Conservation (phyloP, 2,329 filamentous ascomycete species). For the Didymella arachidicola region DNA sequence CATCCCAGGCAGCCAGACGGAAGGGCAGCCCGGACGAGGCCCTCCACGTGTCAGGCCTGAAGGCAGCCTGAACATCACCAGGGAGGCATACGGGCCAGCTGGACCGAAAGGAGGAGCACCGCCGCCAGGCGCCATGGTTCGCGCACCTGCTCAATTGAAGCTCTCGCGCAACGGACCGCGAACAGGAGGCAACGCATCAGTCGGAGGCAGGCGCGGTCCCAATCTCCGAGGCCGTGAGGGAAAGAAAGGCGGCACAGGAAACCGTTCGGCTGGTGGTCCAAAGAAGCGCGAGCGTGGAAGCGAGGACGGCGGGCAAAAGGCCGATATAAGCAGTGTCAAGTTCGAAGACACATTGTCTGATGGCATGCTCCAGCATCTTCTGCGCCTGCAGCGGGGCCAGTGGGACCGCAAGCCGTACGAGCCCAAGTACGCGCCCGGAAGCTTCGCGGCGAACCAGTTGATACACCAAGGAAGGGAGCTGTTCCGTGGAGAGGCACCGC, state of each 20-base stretch:
- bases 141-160: conserved; percentile 41
- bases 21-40: conserved; percentile 13
- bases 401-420: conserved; percentile 48
- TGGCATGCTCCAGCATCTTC: conserved; percentile 44
- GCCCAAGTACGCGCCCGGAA: conserved; percentile 47
- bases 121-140: conserved; percentile 41
- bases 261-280: conserved; percentile 27
- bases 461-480: conserved; percentile 43
- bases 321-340: conserved; percentile 17
- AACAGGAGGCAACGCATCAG: conserved; percentile 17
- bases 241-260: conserved; percentile 16
- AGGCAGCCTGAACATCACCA: conserved; percentile 30
- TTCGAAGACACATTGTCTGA: conserved; percentile 33
- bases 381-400: conserved; percentile 45
- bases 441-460: conserved; percentile 42
- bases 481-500: conserved; percentile 43
- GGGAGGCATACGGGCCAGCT: conserved; percentile 9
- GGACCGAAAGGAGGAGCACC: conserved; percentile 10
- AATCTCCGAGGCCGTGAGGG: conserved; percentile 37
- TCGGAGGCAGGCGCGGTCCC: conserved; percentile 29
- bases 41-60: conserved; percentile 28
- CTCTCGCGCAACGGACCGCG: conserved; percentile 18
- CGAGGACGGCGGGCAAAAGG: conserved; percentile 6
- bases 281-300: conserved; percentile 33
- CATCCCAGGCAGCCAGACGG: conserved; percentile 32